Conservation (phyloP, 1,139 yeast genomes). For the Suhomyces taliae region DNA sequence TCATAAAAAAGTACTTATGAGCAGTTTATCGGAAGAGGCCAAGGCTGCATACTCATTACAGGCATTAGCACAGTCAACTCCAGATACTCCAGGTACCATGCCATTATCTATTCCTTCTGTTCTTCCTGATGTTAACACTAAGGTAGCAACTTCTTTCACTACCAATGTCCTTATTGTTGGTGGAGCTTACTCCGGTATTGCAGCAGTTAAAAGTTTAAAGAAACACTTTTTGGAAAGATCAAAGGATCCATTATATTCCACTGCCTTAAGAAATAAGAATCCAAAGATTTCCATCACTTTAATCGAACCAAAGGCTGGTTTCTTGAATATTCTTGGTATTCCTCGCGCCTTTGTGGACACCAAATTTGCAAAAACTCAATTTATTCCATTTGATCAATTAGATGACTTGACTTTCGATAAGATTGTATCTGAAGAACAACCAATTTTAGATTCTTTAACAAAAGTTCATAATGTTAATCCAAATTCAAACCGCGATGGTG, state of each 20-base stretch:
- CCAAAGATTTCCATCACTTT: constrained; percentile 37
- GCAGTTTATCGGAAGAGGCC: neutral
- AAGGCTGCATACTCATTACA: neutral
- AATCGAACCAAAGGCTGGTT: constrained; percentile 54
- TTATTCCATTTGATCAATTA: constrained; percentile 32
- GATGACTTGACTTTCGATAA: constrained; percentile 32
- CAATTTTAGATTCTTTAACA: constrained; percentile 15
- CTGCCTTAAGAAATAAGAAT: constrained; percentile 10
- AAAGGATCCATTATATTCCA: constrained; percentile 10
- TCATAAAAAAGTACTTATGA: neutral
- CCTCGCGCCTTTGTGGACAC: constrained; percentile 49
- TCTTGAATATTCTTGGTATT: constrained; percentile 52
- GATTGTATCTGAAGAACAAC: constrained; percentile 24
- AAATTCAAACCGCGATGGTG: constrained; percentile 16
- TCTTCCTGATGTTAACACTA: neutral
- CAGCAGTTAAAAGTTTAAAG: constrained; percentile 40
- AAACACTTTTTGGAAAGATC: constrained; percentile 24
- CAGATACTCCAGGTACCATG: constrained; percentile 1
- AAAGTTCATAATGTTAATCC: constrained; percentile 13
- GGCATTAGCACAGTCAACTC: neutral
- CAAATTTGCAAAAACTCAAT: constrained; percentile 48
- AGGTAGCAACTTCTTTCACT: constrained; percentile 8
- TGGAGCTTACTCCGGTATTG: constrained; percentile 53
- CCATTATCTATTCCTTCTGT: constrained; percentile 11
- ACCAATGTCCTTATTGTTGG: constrained; percentile 48